Base-by-base conservation (phyloP, 768 basidiomycete genomes). In the Holtermannia corniformis region DNA sequence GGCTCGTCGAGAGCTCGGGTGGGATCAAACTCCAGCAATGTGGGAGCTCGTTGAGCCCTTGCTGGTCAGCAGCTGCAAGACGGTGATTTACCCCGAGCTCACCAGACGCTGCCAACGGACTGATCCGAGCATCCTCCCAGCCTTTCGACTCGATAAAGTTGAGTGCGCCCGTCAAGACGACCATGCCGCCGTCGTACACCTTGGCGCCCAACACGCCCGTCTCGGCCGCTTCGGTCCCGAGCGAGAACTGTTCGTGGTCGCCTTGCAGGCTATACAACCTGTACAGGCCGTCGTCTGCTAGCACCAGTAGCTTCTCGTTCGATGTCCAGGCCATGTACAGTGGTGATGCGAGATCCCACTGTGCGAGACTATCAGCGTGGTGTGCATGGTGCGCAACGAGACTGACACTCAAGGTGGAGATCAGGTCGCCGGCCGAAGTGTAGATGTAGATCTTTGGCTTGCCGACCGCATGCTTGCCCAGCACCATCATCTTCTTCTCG, bases 271-370 rank as follows among this genome's bases (percentile, higher is more conserved):
- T 68, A 47, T 96, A 96, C 22, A 96, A 62, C 44, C 95, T 79
- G 73, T 95, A 99, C 4, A 80, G 78, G 22, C 93, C 92, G 62
- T 96, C 91, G 72, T 93, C 90, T 65, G 91, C 87, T 37, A 97
- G 73, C 13, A 96, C 80, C 0, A 84, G 81, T 28, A 99, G 77
- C 37, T 81, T 78, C 67, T 92, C 88, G 62, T 87, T 82, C n/a
- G 73, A 66, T 0, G 65, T 68, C 62, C 63, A 72, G 26, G 57
- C 59, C 16, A 71, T 41, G 40, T 85, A 85, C 49, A 90, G 74
- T 2, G 72, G 65, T 64, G 89, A 84, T 54, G 65, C 45, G 10
- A 70, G 59, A 37, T 93, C 91, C 92, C 92, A 97, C 89, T 93
- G 63, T 1, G n/a, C 24, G 47, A 28, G 58, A 53, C 50, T n/a